These are phyloP conservation scores for Poterioochromonas sp. DNA, from an alignment of 352 stramenopile genomes.

Conservation along the genomic window DNA sequence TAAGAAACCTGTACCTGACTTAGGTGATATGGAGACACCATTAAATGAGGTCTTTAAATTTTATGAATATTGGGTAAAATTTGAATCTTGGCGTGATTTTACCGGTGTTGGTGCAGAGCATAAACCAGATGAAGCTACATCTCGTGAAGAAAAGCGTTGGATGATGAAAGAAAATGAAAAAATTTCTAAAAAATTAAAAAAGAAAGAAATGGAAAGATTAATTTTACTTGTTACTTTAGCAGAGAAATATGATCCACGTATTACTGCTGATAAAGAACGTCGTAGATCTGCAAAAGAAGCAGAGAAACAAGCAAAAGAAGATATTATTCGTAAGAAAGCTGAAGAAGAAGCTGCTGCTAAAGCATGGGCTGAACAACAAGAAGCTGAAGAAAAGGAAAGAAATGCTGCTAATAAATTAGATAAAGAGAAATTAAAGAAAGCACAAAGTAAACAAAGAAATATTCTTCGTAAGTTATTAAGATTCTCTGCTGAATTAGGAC, in stretches of 20 bases:
- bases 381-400: neutral
- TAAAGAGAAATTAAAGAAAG: constrained; percentile 27
- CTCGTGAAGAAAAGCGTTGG: constrained; percentile 54
- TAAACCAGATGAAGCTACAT: constrained; percentile 48
- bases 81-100: constrained; percentile 59
- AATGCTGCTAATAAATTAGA: neutral
- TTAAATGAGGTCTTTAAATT: constrained; percentile 52
- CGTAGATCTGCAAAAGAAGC: constrained; percentile 33
- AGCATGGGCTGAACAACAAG: neutral
- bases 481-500: neutral
- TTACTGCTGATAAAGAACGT: constrained; percentile 40
- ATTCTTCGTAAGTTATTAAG: constrained; percentile 23
- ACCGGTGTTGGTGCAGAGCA: constrained; percentile 45
- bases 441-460: neutral
- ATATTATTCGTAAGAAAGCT: neutral
- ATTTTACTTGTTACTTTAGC: constrained; percentile 44
- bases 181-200: constrained; percentile 47
- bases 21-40: constrained; percentile 49
- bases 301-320: constrained; percentile 8
- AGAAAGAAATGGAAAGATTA: constrained; percentile 48
- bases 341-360: constrained; percentile 1
- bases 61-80: constrained; percentile 57
- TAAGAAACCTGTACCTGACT: constrained; percentile 49
- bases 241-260: constrained; percentile 44
- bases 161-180: constrained; percentile 60